Base-by-base conservation (phyloP, 768 basidiomycete species). In the Mycena maculata region DNA sequence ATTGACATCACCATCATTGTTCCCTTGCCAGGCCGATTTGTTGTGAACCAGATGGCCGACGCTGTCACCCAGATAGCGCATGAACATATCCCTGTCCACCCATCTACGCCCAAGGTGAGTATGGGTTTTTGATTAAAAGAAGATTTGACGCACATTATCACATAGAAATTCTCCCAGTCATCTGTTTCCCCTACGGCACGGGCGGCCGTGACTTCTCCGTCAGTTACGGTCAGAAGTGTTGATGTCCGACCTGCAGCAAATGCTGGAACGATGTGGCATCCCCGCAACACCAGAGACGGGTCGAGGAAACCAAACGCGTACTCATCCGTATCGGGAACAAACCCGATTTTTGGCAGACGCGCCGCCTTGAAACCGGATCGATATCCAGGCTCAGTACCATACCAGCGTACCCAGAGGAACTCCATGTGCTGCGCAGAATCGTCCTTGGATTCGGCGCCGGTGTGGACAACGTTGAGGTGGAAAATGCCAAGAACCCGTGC, bases 261-360 rank as follows among this genome's bases (percentile, higher is more conserved):
- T 4, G 52, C 62, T 4, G 62, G 62, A 25, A 63, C 36, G 9
- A 63, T 31, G 20, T 63, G 62, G 33, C 41, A 36, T n/a, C 62
- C 53, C 9, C 62, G 62, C 8, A 63, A 16, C 7, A 59, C 33
- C 8, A 48, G 8, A 4, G 44, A 52, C 2, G 50, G 50, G 31
- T 52, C 50, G 9, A 82, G 45, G 52, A 82, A 82, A 3, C 81
- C 78, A 66, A 82, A 82, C 0, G 79, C 76, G 22, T 65, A 59
- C 3, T 68, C 65, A 28, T 78, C 76, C 5, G 55, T 54, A 18
- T 75, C 68, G 0, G 78, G 72, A 13, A 81, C 67, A 55, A 77
- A 81, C 0, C 75, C 73, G 15, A 81, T 52, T 36, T 73, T 75
- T 8, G 78, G 78, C 6, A 81, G 71, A 2, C 57, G 42, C 2